These are phyloP conservation scores for Spathaspora passalidarum DNA, from an alignment of 805 yeast species.

Conservation along the genomic window DNA sequence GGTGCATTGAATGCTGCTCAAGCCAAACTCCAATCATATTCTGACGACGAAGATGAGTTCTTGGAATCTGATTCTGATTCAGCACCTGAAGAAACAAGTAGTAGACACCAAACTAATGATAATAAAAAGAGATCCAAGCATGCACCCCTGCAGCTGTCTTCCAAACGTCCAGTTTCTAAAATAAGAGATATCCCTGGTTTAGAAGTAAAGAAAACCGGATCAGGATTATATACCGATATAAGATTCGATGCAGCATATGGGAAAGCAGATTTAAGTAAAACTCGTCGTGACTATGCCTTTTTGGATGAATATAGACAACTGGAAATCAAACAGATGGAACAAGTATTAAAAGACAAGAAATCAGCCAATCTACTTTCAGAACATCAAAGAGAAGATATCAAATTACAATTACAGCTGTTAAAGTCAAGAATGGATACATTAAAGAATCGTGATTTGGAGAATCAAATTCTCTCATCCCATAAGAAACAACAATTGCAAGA, in stretches of 20 bases:
- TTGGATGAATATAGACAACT: slow-evolving; percentile 78
- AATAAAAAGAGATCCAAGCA: slow-evolving; percentile 58
- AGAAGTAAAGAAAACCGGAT: slow-evolving; percentile 35
- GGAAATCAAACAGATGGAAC: slow-evolving; percentile 63
- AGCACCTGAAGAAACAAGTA: slow-evolving; percentile 35
- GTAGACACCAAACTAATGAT: not conserved
- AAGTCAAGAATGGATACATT: slow-evolving; percentile 65
- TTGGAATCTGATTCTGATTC: slow-evolving; percentile 13
- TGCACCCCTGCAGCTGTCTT: slow-evolving; percentile 80
- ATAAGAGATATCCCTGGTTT: slow-evolving; percentile 76
- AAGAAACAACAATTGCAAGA: slow-evolving; percentile 48
- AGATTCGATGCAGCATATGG: slow-evolving; percentile 91
- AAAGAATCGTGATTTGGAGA: slow-evolving; percentile 72
- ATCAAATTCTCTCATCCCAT: slow-evolving; percentile 58
- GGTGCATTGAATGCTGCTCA: slow-evolving; percentile 64
- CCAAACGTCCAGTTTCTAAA: slow-evolving; percentile 67
- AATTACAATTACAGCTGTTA: slow-evolving; percentile 57
- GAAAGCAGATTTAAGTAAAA: slow-evolving; percentile 63
- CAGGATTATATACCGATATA: slow-evolving; percentile 65
- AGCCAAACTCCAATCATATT: slow-evolving; percentile 28
- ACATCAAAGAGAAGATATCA: slow-evolving; percentile 50
- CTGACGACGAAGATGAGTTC: not conserved
- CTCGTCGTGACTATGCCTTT: slow-evolving; percentile 78
- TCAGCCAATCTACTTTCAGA: slow-evolving; percentile 37
- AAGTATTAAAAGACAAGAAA: slow-evolving; percentile 54